phyloP scores from a whole-genome alignment of 257 asterid species.

The Nemophila menziesii region DNA sequence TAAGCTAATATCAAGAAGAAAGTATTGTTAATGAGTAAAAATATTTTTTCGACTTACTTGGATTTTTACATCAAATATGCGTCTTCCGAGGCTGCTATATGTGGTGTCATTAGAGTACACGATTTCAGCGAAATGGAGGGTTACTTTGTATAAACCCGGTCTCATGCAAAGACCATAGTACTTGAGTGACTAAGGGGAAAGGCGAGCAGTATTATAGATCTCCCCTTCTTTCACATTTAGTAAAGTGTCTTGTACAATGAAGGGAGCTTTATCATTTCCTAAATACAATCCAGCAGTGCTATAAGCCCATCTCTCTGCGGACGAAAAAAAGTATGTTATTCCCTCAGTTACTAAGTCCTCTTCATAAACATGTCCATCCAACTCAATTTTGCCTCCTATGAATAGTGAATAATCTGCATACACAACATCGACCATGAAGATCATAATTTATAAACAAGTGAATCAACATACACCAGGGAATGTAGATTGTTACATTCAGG shows the following conservation, averaged over 20 bases:
- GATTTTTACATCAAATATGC: slow-evolving; percentile 77
- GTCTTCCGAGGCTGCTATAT: slow-evolving; percentile 59
- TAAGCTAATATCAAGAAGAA: not conserved
- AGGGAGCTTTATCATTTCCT: slow-evolving; percentile 3
- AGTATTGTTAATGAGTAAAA: not conserved
- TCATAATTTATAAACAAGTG: too few relatives aligned
- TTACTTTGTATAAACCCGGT: slow-evolving; percentile 74
- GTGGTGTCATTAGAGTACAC: slow-evolving; percentile 37
- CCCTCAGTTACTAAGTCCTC: slow-evolving; percentile 39
- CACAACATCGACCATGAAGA: not conserved
- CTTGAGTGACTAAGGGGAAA: slow-evolving; percentile 60
- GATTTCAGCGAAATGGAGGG: slow-evolving; percentile 86
- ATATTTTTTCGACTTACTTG: slow-evolving; percentile 45
- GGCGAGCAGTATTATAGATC: slow-evolving; percentile 64
- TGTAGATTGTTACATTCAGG: slow-evolving; percentile 30
- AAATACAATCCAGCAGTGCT: slow-evolving; percentile 61
- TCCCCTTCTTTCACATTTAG: slow-evolving; percentile 20
- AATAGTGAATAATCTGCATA: slow-evolving; percentile 47
- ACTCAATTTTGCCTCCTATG: slow-evolving; percentile 38
- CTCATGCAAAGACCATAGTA: slow-evolving; percentile 69
- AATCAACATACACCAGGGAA: not conserved
- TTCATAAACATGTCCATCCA: slow-evolving; percentile 47
- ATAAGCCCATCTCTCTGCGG: slow-evolving; percentile 55
- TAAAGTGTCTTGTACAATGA: slow-evolving; percentile 16
- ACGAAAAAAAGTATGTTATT: slow-evolving; percentile 34